Evolutionary conservation across 139 green algal species (phyloP), one percentile per base, ranked within the genome.

Genomic region (Chlorella sp.): DNA sequence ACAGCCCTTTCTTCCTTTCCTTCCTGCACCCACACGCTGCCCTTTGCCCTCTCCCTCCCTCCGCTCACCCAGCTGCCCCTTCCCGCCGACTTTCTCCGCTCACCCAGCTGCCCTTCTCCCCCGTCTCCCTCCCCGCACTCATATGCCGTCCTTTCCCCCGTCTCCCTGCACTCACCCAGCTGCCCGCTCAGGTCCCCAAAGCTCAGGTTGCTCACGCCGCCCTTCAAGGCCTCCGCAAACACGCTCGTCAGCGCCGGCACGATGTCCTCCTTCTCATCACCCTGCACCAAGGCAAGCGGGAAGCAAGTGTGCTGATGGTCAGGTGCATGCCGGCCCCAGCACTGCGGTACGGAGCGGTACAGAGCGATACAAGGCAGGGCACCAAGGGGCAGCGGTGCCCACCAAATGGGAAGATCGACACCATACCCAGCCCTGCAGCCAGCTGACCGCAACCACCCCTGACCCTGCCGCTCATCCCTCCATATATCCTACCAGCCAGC

Each of bases 201-300:
- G 57, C 83, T 94, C 30, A 99, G 86, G 89, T 98, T 98, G 91
- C 61, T 90, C n/a, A 98, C 96, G 39, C 96, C 96, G n/a, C 94
- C 94, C 53, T 87, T 68, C 39, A 99, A 92, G 24, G 96, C 96
- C 64, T 94, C 88, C 21, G 95, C 88, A 90, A 98, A 98, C 68
- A 98, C 96, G 30, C 93, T 91, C 34, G 95, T 97, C 22, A 98
- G 92, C 14, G 96, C 96, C 0, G 95, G 95, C 18, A 96, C 91
- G 21, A 98, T 94, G 36, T 91, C 75, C 14, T 73, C 71, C 93
- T 88, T 91, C 85, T 91, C 97, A 91, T 2, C 89, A 92, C 42
- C 93, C 95, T 4, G 81, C 40, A 68, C 42, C 5, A 3, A 32
- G 75, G 75, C 75, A 81, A 36, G 32, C 3, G 73, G 76, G 9